Evolutionary conservation across 768 basidiomycete genomes (phyloP), one percentile per base, ranked within the genome.

Genomic region (Naematelia aurantialba): DNA sequence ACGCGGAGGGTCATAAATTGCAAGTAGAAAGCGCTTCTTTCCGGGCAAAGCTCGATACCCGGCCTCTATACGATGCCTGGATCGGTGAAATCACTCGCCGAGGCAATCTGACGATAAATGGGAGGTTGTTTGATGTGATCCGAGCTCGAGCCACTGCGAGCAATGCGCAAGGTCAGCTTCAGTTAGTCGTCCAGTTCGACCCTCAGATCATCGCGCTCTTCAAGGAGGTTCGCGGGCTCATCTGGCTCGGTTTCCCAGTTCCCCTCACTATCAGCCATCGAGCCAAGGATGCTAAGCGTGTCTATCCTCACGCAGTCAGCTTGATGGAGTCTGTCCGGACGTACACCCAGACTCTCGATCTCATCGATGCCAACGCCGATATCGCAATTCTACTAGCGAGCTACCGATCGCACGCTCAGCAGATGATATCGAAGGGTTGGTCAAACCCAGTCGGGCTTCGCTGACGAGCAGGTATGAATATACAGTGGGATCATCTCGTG

Each of bases 1-100:
- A 99, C 67, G 93, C 94, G n/a, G 96, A 99, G 70, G 96, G 96
- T 4, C 92, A 97, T 78, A 94, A 92, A 69, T 86, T 99, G 1
- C 91, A 97, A 69, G 86, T 87, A 26, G 96, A 98, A 77, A 87
- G 85, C 47, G 80, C 84, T 3, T 88, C 91, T 0, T 99, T 99
- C 83, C 85, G 91, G 47, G 89, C 89, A 78, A 99, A 98, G 78
- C 86, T 98, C 49, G 92, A 98, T 73, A 96, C 93, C 0, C 83
- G 86, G 10, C 89, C 91, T 0, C 88, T 99, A 11, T 98, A 87
- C 74, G 93, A 97, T 0, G 94, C 94, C 0, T 99, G 96, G 96
- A 79, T 97, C 65, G 85, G 87, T 64, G 96, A 99, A 61, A 96
- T 98, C 81, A 89, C 88, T 67, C 82, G 91, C 25, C 84, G 94